Base-by-base conservation (phyloP, 352 stramenopile species). In the Achlya hypogyna region DNA sequence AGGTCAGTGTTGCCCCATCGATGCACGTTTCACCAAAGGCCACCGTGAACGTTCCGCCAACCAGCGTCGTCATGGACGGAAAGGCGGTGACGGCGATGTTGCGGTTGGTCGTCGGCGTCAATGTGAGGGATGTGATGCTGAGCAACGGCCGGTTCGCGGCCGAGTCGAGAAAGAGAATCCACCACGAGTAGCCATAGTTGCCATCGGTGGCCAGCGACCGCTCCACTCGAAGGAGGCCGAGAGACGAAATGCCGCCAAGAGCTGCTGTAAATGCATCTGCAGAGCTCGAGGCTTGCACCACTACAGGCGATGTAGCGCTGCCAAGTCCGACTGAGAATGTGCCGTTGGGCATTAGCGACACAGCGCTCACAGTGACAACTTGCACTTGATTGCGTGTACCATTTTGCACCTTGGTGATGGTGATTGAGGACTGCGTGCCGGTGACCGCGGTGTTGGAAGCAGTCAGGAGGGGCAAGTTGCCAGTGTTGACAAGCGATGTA, bases 1-100 rank as follows among this genome's bases (percentile, higher is more conserved):
- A 53, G 0, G 75, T 80, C 31, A 86, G 47, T 34, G 90, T 78
- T 0, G 63, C 69, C 9, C 56, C 63, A 20, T 70, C 71, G 18
- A 66, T 51, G 68, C 87, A 96, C 0, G 31, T 54, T 56, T 87
- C 65, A 9, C 81, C 81, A 66, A 78, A 93, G 52, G 72, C 42
- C 5, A 96, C 31, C 20, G 64, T 74, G 73, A 95, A 96, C 5
- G 71, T 73, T 1, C 87, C 88, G 53, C 71, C 73, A 0, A 88
- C 35, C 6, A 72, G 27, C 10, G n/a, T 28, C 34, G 78, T 59
- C 5, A 72, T 87, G 5, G 76, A 77, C 10, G 65, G 0, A 20
- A 59, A 10, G 12, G 27, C 10, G 4, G 42, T 31, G 28, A 67
- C 42, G 12, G 29, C 42, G 9, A 23, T 31, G 0, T 34, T 49